Conservation (phyloP, 1,284 basidiomycete species). For the Apiotrichum akiyoshidainum region DNA sequence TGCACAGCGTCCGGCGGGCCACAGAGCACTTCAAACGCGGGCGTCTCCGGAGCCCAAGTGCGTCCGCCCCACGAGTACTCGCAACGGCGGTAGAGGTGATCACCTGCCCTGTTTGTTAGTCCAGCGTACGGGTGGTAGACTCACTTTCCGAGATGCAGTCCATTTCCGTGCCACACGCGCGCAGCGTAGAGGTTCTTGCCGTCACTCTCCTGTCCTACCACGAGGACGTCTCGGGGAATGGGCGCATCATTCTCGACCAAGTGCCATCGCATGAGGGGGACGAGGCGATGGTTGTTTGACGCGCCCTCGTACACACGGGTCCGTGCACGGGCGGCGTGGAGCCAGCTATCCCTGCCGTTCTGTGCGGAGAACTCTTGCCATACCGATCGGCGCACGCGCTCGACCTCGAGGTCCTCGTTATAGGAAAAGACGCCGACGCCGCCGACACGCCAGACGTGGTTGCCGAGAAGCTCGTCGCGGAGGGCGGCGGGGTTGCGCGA, state of each 20-base stretch:
- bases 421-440: slow-evolving; percentile 41
- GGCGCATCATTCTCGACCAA: slow-evolving; percentile 36
- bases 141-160: slow-evolving; percentile 49
- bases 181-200: slow-evolving; percentile 42
- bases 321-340: slow-evolving; percentile 65
- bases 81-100: slow-evolving; percentile 37
- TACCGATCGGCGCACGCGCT: slow-evolving; percentile 28
- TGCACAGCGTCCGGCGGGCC: slow-evolving; percentile 39
- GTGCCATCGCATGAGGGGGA: slow-evolving; percentile 44
- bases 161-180: slow-evolving; percentile 42
- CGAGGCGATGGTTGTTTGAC: slow-evolving; percentile 14
- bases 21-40: slow-evolving; percentile 46
- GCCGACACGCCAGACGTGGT: slow-evolving; percentile 37
- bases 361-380: slow-evolving; percentile 30
- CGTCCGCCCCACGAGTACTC: slow-evolving; percentile 43
- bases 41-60: slow-evolving; percentile 11
- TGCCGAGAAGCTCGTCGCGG: slow-evolving; percentile 37
- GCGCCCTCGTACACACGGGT: slow-evolving; percentile 48
- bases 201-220: slow-evolving; percentile 44
- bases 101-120: slow-evolving; percentile 29
- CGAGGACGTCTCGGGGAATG: slow-evolving; percentile 43
- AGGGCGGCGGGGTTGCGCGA: slow-evolving; percentile 18
- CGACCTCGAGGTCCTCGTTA: slow-evolving; percentile 22
- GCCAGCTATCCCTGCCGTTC: slow-evolving; percentile 55
- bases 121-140: slow-evolving; percentile 1